Evolutionary conservation across 2,329 filamentous ascomycete genomes (phyloP).

Genomic region (Endoconidiophora polonica): DNA sequence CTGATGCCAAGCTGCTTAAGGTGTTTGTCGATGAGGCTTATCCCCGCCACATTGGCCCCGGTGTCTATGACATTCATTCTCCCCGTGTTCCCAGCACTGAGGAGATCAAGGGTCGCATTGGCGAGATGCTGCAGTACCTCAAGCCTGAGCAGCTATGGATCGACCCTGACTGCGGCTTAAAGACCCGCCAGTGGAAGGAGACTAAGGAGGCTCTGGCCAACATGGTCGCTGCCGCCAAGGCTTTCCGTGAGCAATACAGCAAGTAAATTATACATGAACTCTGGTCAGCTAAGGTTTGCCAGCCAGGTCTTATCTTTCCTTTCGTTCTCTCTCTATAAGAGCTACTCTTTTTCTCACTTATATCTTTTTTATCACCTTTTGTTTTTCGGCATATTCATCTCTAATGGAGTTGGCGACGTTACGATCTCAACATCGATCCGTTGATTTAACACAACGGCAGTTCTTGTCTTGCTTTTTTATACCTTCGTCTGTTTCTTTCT

Average conservation of each 20-base stretch:
- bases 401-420: constrained; percentile 17
- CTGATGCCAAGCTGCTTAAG: constrained; percentile 94
- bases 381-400: constrained; percentile 16
- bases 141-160: constrained; percentile 99
- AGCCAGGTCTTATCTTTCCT: background rate
- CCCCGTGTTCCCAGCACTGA: constrained; percentile 92
- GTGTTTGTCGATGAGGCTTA: constrained; percentile 97
- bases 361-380: constrained; percentile 16
- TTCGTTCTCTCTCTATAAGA: constrained; percentile 4
- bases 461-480: constrained; percentile 12
- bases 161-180: constrained; percentile 97
- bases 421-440: constrained; percentile 40
- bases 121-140: constrained; percentile 95
- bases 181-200: constrained; percentile 98
- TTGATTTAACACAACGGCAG: constrained; percentile 13
- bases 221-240: constrained; percentile 97
- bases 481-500: constrained; percentile 11
- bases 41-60: constrained; percentile 94
- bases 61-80: constrained; percentile 99
- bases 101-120: constrained; percentile 95
- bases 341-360: constrained; percentile 4
- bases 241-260: constrained; percentile 78
- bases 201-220: constrained; percentile 90
- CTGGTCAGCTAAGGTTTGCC: too few relatives aligned
- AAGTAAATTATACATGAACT: constrained; percentile 28